Evolutionary conservation across 2,329 filamentous ascomycete genomes (phyloP).

Genomic region (Pseudogymnoascus sp.): DNA sequence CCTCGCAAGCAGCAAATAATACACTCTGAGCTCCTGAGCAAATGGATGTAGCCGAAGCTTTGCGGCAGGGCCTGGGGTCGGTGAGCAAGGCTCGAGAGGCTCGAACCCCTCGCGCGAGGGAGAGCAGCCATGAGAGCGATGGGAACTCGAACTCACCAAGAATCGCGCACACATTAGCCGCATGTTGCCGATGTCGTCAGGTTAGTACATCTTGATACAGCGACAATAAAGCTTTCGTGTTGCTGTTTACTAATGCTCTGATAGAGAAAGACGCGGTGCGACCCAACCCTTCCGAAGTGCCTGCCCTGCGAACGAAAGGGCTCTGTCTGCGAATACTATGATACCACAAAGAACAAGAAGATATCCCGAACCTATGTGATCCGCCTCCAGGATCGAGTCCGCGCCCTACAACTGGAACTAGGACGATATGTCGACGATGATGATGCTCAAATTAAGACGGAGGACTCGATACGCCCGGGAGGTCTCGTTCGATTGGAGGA

Average conservation of each 20-base stretch:
- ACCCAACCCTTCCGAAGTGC: constrained; percentile 84
- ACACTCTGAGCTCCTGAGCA: constrained; percentile 12
- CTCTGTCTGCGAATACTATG: constrained; percentile 89
- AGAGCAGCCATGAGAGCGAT: constrained; percentile 38
- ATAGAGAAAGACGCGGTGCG: constrained; percentile 92
- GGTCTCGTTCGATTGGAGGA: constrained; percentile 79
- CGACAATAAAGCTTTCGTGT: background rate
- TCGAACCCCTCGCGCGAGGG: constrained; percentile 22
- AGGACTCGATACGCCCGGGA: constrained; percentile 79
- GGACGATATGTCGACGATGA: constrained; percentile 72
- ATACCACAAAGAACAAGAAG: constrained; percentile 75
- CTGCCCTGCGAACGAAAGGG: constrained; percentile 87
- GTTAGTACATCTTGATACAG: constrained; percentile 37
- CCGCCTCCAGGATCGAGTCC: constrained; percentile 79
- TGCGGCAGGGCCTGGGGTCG: constrained; percentile 47
- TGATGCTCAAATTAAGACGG: constrained; percentile 60
- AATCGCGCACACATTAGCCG: constrained; percentile 71
- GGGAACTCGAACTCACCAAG: constrained; percentile 46
- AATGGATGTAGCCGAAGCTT: constrained; percentile 55
- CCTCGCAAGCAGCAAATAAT: background rate
- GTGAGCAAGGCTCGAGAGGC: constrained; percentile 27
- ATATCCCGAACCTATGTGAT: constrained; percentile 91
- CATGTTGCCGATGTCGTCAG: constrained; percentile 72
- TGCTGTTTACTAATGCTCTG: constrained; percentile 12
- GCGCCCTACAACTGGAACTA: constrained; percentile 73